Base-by-base conservation (phyloP, 2,329 filamentous ascomycete genomes). In the Alternaria triticina region DNA sequence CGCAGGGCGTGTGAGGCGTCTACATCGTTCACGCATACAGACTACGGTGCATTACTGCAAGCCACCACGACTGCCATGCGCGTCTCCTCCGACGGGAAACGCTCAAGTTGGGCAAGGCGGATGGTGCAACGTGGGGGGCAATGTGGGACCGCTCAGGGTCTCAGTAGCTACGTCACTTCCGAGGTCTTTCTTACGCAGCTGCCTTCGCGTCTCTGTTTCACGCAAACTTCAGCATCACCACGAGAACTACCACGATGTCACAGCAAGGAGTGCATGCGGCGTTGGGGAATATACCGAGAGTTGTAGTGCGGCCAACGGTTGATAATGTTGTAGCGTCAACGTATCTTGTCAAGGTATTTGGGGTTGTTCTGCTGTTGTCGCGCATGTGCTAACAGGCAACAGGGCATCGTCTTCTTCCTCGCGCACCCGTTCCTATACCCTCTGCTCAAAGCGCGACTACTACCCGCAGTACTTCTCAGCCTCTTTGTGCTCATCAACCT, bases 401-500 rank as follows among this genome's bases (percentile, higher is more conserved):
- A 90, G 81, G 95, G 96, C 67, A 89, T 97, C 74, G 89, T 88
- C 82, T 97, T 95, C 82, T 97, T 96, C 80, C 70, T 88, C 54
- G 85, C 86, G 30, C 91, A 94, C 76, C 89, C 88, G 22, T 93
- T 91, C 71, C 91, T 96, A 69, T 96, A 91, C 80, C 94, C 94
- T 23, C 86, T 97, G 1, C 91, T 97, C 68, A 84, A 88, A 61
- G 85, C 91, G 23, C 89, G 94, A 15, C 84, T 99, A 3, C 81
- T 98, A 0, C 94, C 95, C 0, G 86, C 97, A 27, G 87, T 92
- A 3, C 83, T 97, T 13, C 90, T 97, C 12, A 97, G 94, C 0
- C 83, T 90, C 13, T 88, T 96, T 58, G 91, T 97, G 13, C 92
- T 97, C 66, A 83, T 90, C n/a, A 84, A 96, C 20, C 88, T 98